A percentile compares a stretch with the other conserved stretches of the same genome.
Evolutionary conservation across 129 eudicot genomes (phyloP).

Genomic region (Centella asiatica): DNA sequence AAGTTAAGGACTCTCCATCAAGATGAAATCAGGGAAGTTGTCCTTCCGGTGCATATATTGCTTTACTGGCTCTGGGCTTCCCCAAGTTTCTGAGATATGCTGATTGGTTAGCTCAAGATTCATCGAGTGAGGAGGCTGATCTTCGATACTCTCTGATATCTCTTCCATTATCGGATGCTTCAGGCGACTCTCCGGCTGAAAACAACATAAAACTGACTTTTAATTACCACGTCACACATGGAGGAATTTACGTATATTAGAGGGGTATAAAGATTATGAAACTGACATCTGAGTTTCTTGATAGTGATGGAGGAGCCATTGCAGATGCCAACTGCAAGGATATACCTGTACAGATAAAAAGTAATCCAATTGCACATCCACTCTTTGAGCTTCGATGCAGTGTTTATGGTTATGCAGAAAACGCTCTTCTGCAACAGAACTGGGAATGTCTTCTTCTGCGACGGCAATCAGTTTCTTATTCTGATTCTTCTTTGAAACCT

Average conservation of each 20-base stretch:
- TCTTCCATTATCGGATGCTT: constrained; percentile 20
- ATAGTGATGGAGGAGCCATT: not conserved
- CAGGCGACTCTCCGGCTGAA: constrained; percentile 6
- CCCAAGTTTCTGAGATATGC: constrained; percentile 3
- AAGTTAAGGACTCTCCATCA: constrained; percentile 10
- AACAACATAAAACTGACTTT: not conserved
- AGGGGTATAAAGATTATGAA: not conserved
- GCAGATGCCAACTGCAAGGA: constrained; percentile 10
- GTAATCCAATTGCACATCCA: constrained; percentile 22
- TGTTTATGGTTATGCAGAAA: constrained; percentile 45
- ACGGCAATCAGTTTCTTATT: constrained; percentile 27
- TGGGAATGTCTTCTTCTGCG: constrained; percentile 17
- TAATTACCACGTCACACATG: not conserved
- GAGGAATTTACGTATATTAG: no score
- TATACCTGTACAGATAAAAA: constrained; percentile 12
- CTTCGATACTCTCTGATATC: constrained; percentile 20
- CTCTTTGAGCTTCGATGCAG: constrained; percentile 34
- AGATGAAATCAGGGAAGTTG: constrained; percentile 14
- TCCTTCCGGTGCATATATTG: constrained; percentile 17
- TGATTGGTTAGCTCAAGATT: not conserved
- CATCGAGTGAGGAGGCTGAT: not conserved
- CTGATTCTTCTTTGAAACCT: constrained; percentile 26
- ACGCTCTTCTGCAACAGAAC: constrained; percentile 19
- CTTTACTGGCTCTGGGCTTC: constrained; percentile 20
- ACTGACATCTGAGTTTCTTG: constrained; percentile 8